Conservation (phyloP, 1,284 basidiomycete genomes). For the Neonothopanus nambi region DNA sequence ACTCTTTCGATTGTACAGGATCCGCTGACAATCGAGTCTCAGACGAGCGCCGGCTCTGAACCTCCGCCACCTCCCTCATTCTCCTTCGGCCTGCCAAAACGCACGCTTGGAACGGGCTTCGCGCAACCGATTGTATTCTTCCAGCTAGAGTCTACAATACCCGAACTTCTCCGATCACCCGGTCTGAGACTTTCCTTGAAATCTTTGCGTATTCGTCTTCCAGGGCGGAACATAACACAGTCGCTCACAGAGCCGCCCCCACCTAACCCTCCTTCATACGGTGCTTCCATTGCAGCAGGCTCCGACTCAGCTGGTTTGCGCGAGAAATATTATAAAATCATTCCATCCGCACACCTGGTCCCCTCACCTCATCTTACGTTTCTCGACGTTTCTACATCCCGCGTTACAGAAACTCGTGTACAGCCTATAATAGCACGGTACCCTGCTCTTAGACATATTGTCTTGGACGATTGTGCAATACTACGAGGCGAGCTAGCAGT, state of each 20-base stretch:
- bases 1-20: constrained; percentile 69
- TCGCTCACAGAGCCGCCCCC: constrained; percentile 33
- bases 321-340: constrained; percentile 1
- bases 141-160: constrained; percentile 49
- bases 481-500: constrained; percentile 38
- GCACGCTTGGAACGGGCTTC: constrained; percentile 37
- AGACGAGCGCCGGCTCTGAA: constrained; percentile 11
- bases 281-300: constrained; percentile 7
- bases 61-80: constrained; percentile 11
- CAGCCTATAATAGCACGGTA: constrained; percentile 50
- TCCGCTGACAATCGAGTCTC: constrained; percentile 33
- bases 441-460: constrained; percentile 44
- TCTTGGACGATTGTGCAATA: constrained; percentile 55
- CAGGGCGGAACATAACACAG: constrained; percentile 51
- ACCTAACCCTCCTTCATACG: constrained; percentile 14
- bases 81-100: constrained; percentile 27
- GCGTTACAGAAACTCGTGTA: constrained; percentile 47
- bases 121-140: constrained; percentile 79
- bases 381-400: constrained; percentile 64
- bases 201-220: constrained; percentile 59
- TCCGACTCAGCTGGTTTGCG: not conserved
- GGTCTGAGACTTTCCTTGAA: constrained; percentile 38
- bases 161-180: constrained; percentile 47
- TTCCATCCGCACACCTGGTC: constrained; percentile 22
- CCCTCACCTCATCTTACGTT: constrained; percentile 43